Evolutionary conservation across 805 yeast species (phyloP), one percentile per base, ranked within the genome.

Genomic region (Cyberlindnera mrakii): DNA sequence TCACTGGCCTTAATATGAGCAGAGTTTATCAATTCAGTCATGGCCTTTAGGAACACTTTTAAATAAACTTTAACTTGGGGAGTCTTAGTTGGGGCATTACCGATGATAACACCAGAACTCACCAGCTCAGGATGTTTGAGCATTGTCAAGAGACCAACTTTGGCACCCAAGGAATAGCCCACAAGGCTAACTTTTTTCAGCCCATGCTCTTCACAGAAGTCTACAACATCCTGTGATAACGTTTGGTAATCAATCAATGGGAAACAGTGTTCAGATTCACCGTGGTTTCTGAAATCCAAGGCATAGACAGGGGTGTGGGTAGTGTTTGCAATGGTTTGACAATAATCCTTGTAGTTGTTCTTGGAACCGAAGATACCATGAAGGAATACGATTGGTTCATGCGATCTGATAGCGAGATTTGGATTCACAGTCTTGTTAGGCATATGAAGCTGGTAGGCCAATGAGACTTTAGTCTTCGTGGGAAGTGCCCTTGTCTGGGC

Each of bases 131-230:
- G 77, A 36, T 63, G 48, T 44, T 56, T 52, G 41, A 75, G 54
- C 3, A 69, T 58, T 3, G 67, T 65, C 40, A 68, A 43, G 74
- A 75, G 71, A 6, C 74, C 68, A 6, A 70, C 70, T 43, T 74
- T 74, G 13, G 77, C 79, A 5, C 80, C 80, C 68, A 75, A 66
- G 27, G 75, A 72, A 52, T 73, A 77, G 0, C 80, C 80, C 32
- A 63, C 50, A 17, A 64, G 37, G 32, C 56, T 54, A n/a, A 57
- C 56, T 30, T 56, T 54, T 16, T 47, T 45, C 17, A 68, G 59
- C 31, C 52, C 41, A 31, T 61, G 60, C 30, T 58, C 52, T 30
- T 62, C 51, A 7, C 74, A 47, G 42, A 64, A 66, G 35, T 54
- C 47, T 5, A 64, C 56, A 3, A 74, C 65, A 54, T 75, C 80